These are phyloP conservation scores for Scorias spongiosa DNA, from an alignment of 2,329 filamentous ascomycete species.

Conservation along the genomic window DNA sequence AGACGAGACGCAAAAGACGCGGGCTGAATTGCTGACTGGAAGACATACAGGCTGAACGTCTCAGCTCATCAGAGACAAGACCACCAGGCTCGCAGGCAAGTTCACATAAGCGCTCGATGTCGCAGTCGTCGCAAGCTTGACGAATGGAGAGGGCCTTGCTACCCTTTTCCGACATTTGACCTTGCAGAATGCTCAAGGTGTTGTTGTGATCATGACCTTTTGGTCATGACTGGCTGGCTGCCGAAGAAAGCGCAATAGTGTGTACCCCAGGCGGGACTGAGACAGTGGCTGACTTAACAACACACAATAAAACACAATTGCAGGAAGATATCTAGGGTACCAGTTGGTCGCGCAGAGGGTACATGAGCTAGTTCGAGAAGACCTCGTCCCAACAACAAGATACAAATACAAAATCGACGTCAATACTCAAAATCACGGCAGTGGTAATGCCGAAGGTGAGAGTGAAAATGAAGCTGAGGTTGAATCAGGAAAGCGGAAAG, in stretches of 20 bases:
- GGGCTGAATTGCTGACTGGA: neutral
- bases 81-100: slow-evolving; percentile 31
- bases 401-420: too few species aligned
- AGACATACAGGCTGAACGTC: slow-evolving; percentile 60
- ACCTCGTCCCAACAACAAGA: too few species aligned
- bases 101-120: slow-evolving; percentile 25
- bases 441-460: too few species aligned
- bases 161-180: slow-evolving; percentile 2
- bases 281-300: too few species aligned
- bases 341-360: too few species aligned
- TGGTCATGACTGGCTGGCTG: neutral
- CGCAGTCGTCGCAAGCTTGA: slow-evolving; percentile 25
- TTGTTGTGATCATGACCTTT: neutral
- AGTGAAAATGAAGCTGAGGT: too few species aligned
- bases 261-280: too few species aligned
- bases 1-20: neutral
- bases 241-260: neutral
- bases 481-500: too few species aligned
- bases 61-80: slow-evolving; percentile 38
- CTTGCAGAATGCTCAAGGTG: neutral
- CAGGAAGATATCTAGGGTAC: too few species aligned
- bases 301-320: too few species aligned
- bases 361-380: too few species aligned
- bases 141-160: slow-evolving; percentile 22
- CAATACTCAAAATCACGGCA: too few species aligned